Evolutionary conservation across 805 yeast species (phyloP), one percentile per base, ranked within the genome.

Genomic region (Starmerella tilneyi): DNA sequence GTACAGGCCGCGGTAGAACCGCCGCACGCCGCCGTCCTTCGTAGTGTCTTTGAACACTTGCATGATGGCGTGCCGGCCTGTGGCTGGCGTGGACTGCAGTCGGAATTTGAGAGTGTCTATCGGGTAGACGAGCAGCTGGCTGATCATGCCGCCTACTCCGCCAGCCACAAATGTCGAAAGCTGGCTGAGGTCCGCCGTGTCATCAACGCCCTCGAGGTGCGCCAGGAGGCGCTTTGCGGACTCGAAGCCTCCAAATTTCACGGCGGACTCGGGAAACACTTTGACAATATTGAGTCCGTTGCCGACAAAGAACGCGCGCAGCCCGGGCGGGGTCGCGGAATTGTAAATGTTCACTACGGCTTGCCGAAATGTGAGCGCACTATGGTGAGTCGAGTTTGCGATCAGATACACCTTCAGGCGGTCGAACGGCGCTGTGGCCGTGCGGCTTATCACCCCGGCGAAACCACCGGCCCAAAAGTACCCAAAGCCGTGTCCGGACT

Each of bases 401-500:
- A 92, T 92, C 41, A 92, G 67, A 56, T 84, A 92, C 12, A 92
- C 97, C 61, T 92, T 92, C 19, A 92, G 75, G 60, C 98, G 74
- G 63, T 92, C 98, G 52, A 92, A 84, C 9, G 98, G 98, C 0
- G 97, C 98, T 0, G 98, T 92, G 56, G 92, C 81, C 0, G 97
- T 86, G 65, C 98, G 77, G 12, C 96, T 85, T 4, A 92, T 81
- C 2, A 89, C 98, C 2, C 98, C 98, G 1, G 96, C 83, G 17
- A 88, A 63, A 0, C 98, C 98, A 31, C 98, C 98, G 1, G 96
- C 94, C 27, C 88, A 65, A 59, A 92, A 92, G 63, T 77, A 92
- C 1, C 96, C 96, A 50, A 85, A 72, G 26, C 96, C 94, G 59
- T 81, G 78, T 41, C 83, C 64, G 43, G 83, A 73, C 51, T 84